A percentile compares a stretch with the other conserved stretches of the same genome.
Evolutionary conservation across 805 yeast genomes (phyloP).

Genomic region (Candida hispaniensis): DNA sequence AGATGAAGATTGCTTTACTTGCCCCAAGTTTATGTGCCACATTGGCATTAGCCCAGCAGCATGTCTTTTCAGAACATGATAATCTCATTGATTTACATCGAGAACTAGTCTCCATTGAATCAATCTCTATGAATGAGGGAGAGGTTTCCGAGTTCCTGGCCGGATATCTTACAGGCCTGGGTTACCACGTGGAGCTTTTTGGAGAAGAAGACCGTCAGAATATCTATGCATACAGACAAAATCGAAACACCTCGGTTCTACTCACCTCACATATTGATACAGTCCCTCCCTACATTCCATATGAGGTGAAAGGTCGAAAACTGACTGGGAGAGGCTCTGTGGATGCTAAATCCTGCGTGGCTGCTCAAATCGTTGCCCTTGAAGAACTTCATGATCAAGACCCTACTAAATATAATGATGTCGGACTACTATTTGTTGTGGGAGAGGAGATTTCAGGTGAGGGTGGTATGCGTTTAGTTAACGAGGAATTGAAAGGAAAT

Average conservation of each 20-base stretch:
- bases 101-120: constrained; percentile 29
- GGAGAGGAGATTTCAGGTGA: constrained; percentile 59
- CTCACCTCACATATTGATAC: constrained; percentile 62
- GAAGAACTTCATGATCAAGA: constrained; percentile 35
- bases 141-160: constrained; percentile 34
- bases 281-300: constrained; percentile 55
- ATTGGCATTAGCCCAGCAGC: too few relatives aligned
- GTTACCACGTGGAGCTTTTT: constrained; percentile 44
- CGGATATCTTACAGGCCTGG: constrained; percentile 33
- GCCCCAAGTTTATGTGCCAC: too few relatives aligned
- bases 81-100: constrained; percentile 27
- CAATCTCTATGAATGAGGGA: constrained; percentile 27
- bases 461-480: constrained; percentile 32
- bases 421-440: constrained; percentile 51
- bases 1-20: too few relatives aligned
- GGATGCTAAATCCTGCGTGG: constrained; percentile 66
- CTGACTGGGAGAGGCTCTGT: constrained; percentile 58
- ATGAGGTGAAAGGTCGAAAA: constrained; percentile 35
- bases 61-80: too few relatives aligned
- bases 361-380: constrained; percentile 48
- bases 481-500: constrained; percentile 21
- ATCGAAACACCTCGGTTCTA: constrained; percentile 34
- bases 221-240: constrained; percentile 47
- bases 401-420: constrained; percentile 47
- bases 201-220: constrained; percentile 34